These are phyloP conservation scores for Cercophora scortea DNA, from an alignment of 495 filamentous ascomycete species.

Conservation along the genomic window DNA sequence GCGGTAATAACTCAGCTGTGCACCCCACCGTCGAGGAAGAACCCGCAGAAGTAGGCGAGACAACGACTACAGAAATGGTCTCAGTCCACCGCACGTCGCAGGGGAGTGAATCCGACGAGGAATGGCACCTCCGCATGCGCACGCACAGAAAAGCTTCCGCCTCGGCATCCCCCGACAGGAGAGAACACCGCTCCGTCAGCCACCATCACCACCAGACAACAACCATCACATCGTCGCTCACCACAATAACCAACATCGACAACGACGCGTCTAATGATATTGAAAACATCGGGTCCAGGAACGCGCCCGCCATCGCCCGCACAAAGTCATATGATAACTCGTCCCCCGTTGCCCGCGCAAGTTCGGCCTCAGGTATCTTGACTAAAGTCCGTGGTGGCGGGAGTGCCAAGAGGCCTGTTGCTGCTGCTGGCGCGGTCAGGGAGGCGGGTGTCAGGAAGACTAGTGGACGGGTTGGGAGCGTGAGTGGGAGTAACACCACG, in stretches of 20 bases:
- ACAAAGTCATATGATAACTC: conserved; percentile 64
- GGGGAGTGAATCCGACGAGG: conserved; percentile 71
- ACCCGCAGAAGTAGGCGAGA: conserved; percentile 4
- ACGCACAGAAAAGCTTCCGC: conserved; percentile 49
- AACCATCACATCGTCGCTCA: conserved; percentile 49
- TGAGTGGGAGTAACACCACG: conserved; percentile 34
- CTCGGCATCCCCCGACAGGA: conserved; percentile 31
- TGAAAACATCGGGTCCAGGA: conserved; percentile 41
- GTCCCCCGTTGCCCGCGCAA: conserved; percentile 41
- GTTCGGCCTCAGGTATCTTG: conserved; percentile 58
- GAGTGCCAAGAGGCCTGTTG: conserved; percentile 45
- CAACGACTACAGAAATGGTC: conserved; percentile 29
- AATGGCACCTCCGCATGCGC: conserved; percentile 63
- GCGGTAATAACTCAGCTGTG: neutral
- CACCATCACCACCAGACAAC: conserved; percentile 53
- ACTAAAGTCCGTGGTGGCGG: conserved; percentile 68
- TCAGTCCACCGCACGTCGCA: conserved; percentile 43
- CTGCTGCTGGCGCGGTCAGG: conserved; percentile 38
- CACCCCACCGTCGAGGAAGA: conserved; percentile 39
- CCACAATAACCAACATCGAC: conserved; percentile 33
- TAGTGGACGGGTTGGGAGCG: conserved; percentile 85
- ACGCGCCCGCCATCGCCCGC: conserved; percentile 7
- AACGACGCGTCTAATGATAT: conserved; percentile 48
- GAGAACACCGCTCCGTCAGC: conserved; percentile 32
- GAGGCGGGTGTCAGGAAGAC: conserved; percentile 73